These are phyloP conservation scores for Fusarium pseudoanthophilum DNA, from an alignment of 2,329 filamentous ascomycete genomes.

Conservation along the genomic window DNA sequence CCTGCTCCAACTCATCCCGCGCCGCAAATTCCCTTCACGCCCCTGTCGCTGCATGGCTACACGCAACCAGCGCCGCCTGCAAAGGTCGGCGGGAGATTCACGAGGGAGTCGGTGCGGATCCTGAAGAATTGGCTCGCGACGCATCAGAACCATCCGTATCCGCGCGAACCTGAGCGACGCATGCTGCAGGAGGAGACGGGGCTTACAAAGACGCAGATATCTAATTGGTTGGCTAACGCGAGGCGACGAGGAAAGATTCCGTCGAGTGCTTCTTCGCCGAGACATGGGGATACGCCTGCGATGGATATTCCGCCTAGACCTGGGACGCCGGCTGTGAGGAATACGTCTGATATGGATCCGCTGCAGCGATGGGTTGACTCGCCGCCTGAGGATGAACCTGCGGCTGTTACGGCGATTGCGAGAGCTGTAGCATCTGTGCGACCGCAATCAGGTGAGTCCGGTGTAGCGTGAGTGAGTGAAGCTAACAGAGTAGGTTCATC, in stretches of 20 bases:
- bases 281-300: slow-evolving; percentile 38
- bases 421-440: slow-evolving; percentile 41
- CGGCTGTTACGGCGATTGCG: slow-evolving; percentile 47
- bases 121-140: slow-evolving; percentile 83
- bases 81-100: slow-evolving; percentile 56
- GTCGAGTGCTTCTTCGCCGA: slow-evolving; percentile 26
- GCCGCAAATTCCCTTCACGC: slow-evolving; percentile 2
- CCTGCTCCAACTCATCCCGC: background rate
- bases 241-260: slow-evolving; percentile 78
- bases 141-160: slow-evolving; percentile 82
- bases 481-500: slow-evolving; percentile 21
- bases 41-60: background rate
- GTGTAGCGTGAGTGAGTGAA: accelerated
- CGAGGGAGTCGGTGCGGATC: slow-evolving; percentile 77
- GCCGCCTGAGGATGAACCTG: slow-evolving; percentile 48
- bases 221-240: slow-evolving; percentile 90
- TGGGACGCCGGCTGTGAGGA: slow-evolving; percentile 50
- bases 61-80: slow-evolving; percentile 8
- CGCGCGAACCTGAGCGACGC: slow-evolving; percentile 83
- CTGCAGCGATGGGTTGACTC: slow-evolving; percentile 49
- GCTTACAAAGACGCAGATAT: slow-evolving; percentile 80
- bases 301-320: slow-evolving; percentile 67
- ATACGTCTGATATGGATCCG: slow-evolving; percentile 41
- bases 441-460: slow-evolving; percentile 20
- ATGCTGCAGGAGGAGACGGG: slow-evolving; percentile 78